phyloP scores from a whole-genome alignment of 225 moss, liverwort and hornwort genomes.

The Anthoceros angustus region DNA sequence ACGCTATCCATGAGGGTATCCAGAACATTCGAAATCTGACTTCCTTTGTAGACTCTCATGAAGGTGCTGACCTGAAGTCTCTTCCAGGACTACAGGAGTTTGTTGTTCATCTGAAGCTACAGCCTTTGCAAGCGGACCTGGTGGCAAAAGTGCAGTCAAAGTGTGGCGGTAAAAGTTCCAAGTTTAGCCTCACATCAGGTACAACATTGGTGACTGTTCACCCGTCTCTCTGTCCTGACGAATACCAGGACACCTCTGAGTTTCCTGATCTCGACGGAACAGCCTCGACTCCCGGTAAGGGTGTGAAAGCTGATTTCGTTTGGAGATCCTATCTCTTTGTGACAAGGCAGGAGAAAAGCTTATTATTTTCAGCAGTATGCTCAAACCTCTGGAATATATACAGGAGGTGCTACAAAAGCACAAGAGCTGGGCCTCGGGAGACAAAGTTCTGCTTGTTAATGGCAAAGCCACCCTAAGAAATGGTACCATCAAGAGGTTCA shows the following conservation, averaged over 20 bases:
- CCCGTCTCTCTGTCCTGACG: not conserved
- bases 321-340: constrained; percentile 40
- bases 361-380: constrained; percentile 58
- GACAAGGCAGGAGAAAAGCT: constrained; percentile 38
- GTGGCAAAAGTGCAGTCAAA: not conserved
- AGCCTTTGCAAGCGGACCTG: not conserved
- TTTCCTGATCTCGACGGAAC: not conserved
- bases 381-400: constrained; percentile 39
- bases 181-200: no score
- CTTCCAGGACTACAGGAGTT: not conserved
- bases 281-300: constrained; percentile 15
- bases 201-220: no score
- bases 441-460: constrained; percentile 49
- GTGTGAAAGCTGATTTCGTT: constrained; percentile 43
- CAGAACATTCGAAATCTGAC: not conserved
- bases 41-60: no score
- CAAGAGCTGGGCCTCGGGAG: constrained; percentile 33
- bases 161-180: not conserved
- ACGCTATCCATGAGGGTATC: not conserved
- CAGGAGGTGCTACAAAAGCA: constrained; percentile 20
- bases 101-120: not conserved
- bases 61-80: not conserved
- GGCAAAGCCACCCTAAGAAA: constrained; percentile 39
- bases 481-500: no score
- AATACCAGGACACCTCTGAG: not conserved